Percentiles rank a stretch among this genome's conserved stretches.
phyloP scores from a whole-genome alignment of 1,139 yeast genomes.

The Meyerozyma carpophila region DNA sequence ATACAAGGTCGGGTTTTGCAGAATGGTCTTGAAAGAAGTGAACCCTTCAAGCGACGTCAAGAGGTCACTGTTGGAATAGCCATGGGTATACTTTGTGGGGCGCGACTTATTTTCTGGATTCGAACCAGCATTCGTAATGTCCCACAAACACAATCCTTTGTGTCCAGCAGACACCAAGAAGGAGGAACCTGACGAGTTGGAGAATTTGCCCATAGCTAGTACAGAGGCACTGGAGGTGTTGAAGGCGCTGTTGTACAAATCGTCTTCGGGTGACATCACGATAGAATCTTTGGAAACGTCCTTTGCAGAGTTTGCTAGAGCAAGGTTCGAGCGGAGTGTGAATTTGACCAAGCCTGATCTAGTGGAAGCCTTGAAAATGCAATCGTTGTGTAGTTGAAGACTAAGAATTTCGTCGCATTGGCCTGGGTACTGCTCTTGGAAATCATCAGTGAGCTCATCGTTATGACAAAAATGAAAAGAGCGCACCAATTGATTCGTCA shows the following conservation, averaged over 20 bases:
- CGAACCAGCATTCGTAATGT: constrained; percentile 20
- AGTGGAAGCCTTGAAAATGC: constrained; percentile 52
- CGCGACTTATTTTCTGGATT: not conserved
- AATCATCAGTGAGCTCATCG: constrained; percentile 3
- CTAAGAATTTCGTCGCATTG: constrained; percentile 29
- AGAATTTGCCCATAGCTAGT: constrained; percentile 25
- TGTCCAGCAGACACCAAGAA: constrained; percentile 37
- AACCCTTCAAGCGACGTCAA: constrained; percentile 55
- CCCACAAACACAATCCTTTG: constrained; percentile 32
- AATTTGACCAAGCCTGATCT: constrained; percentile 51
- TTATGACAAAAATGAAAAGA: constrained; percentile 40
- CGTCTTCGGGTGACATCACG: constrained; percentile 13
- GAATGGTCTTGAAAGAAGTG: constrained; percentile 71
- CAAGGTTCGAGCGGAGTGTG: constrained; percentile 27
- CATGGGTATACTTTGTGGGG: not conserved
- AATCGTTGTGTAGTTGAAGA: constrained; percentile 44
- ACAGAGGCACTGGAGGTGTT: constrained; percentile 17
- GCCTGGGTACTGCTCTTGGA: not conserved
- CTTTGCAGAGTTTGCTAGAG: constrained; percentile 4
- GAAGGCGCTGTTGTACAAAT: constrained; percentile 11
- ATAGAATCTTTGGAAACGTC: constrained; percentile 8
- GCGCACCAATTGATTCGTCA: constrained; percentile 68
- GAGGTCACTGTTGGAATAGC: constrained; percentile 50
- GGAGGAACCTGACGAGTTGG: constrained; percentile 14
- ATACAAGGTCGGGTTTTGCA: constrained; percentile 59